These are phyloP conservation scores for Fraxinus cuspidata DNA, from an alignment of 257 asterid species.

Conservation along the genomic window DNA sequence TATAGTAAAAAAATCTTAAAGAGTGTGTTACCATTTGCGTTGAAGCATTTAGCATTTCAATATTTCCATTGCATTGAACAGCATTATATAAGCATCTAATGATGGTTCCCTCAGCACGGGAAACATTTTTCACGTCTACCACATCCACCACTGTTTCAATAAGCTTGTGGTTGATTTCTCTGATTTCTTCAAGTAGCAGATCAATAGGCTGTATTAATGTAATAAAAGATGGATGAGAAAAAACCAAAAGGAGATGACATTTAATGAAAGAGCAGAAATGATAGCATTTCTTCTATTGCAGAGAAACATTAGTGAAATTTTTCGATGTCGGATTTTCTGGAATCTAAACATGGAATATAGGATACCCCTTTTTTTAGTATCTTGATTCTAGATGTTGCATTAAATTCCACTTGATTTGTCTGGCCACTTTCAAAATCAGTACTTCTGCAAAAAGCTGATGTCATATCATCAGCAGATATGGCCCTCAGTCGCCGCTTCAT, in stretches of 20 bases:
- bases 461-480: slow-evolving; percentile 9
- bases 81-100: slow-evolving; percentile 47
- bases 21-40: slow-evolving; percentile 31
- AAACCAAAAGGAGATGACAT: neutral
- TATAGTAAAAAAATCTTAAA: neutral
- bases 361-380: slow-evolving; percentile 35
- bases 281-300: neutral
- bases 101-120: slow-evolving; percentile 28
- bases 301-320: neutral
- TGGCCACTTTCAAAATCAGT: neutral
- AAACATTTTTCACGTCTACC: slow-evolving; percentile 28
- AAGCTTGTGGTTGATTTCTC: slow-evolving; percentile 42
- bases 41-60: slow-evolving; percentile 18
- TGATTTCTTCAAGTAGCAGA: slow-evolving; percentile 45
- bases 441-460: neutral
- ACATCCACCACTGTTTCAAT: slow-evolving; percentile 49
- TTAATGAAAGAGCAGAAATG: neutral
- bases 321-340: too few species aligned
- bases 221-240: slow-evolving; percentile 2
- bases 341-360: too few species aligned
- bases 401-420: slow-evolving; percentile 8
- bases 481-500: slow-evolving; percentile 33
- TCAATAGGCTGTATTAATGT: slow-evolving; percentile 33
- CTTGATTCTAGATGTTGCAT: slow-evolving; percentile 21
- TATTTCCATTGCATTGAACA: slow-evolving; percentile 28